Evolutionary conservation across 1,139 yeast genomes (phyloP), one percentile per base, ranked within the genome.

Genomic region (Pichia terricola): DNA sequence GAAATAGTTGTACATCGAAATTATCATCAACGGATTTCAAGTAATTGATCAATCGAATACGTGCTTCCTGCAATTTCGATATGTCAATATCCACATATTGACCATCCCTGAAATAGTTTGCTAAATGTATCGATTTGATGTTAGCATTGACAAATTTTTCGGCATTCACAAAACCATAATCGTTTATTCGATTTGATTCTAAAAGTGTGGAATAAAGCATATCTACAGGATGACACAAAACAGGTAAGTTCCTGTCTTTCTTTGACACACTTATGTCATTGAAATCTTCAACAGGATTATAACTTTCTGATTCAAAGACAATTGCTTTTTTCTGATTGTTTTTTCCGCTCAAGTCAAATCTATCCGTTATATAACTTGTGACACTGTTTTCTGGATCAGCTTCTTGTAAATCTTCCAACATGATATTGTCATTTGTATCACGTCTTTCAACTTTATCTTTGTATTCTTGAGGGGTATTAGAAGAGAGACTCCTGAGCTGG

Each of bases 51-150:
- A 49, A 26, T 10, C 39, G 3, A 5, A 26, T 25, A 28, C 52
- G 34, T 22, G 43, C 36, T 26, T 42, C 22, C 11, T 34, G 9
- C 16, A 45, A 16, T 28, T 32, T n/a, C 4, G 40, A 43, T 8
- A 22, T 9, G 35, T 46, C 42, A 6, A 38, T 35, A 26, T 46
- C 41, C 3, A 51, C 50, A 6, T 32, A 25, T 10, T 30, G 32
- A 4, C 59, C 59, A 27, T 55, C 60, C 22, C 56, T 38, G n/a
- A 45, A 40, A 42, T 57, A 57, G 30, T 53, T 52, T 4, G 52
- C 50, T 31, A 57, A 45, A 33, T 57, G 55, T 11, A 45, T 48
- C 11, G 56, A 38, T 9, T 49, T 40, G 8, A 43, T 48, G 10
- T 47, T 47, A 7, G 55, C 35, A 35, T 45, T 42, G 1, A 47